phyloP scores from a whole-genome alignment of 441 rosid genomes.

The Mallotus repandus region DNA sequence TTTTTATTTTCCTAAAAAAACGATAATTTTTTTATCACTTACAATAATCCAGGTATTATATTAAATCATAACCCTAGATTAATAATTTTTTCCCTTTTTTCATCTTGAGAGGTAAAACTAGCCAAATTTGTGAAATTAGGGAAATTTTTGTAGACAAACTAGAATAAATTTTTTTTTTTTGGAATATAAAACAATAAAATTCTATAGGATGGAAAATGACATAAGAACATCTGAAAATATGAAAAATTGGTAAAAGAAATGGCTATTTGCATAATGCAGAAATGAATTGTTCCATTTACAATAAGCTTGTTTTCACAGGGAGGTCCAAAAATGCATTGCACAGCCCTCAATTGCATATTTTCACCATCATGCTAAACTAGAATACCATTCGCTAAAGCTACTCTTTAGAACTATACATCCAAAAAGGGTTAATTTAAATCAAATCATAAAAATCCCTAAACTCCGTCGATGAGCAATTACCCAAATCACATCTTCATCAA shows the following conservation, averaged over 20 bases:
- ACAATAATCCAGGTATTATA: too few species aligned
- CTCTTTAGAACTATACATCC: slow-evolving; percentile 25
- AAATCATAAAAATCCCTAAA: not conserved
- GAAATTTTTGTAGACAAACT: too few species aligned
- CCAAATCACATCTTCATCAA: slow-evolving; percentile 7
- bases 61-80: not conserved
- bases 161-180: too few species aligned
- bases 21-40: too few species aligned
- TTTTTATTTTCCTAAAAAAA: too few species aligned
- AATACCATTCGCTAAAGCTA: not conserved
- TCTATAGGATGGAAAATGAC: too few species aligned
- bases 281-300: slow-evolving; percentile 26
- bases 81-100: not conserved
- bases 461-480: not conserved
- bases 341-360: slow-evolving; percentile 14
- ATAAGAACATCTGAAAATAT: too few species aligned
- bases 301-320: not conserved
- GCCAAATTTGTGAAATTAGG: too few species aligned
- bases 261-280: slow-evolving; percentile 14
- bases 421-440: not conserved
- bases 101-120: too few species aligned
- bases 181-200: too few species aligned
- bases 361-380: slow-evolving; percentile 1
- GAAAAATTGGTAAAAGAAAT: not conserved
- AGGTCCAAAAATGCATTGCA: slow-evolving; percentile 18